Conservation (phyloP, 768 basidiomycete genomes). For the Mycena filopes region DNA sequence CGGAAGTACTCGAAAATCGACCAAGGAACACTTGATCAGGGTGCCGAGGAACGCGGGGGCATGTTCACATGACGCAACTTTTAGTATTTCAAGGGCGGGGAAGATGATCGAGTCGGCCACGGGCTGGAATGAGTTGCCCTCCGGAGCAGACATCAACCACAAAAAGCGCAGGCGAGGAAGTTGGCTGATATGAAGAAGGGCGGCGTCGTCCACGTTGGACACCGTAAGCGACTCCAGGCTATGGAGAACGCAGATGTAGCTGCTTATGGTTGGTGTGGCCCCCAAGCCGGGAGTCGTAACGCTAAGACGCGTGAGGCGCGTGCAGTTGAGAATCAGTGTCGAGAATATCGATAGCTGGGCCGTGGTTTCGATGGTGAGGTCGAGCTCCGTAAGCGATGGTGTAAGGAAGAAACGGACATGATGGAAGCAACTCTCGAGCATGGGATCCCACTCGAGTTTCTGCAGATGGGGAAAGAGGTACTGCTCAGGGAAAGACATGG, state of each 20-base stretch:
- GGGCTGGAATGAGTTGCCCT: neutral
- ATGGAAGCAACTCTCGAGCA: neutral
- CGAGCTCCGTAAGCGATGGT: neutral
- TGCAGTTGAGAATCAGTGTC: neutral
- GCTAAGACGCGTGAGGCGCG: neutral
- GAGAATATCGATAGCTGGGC: conserved; percentile 6
- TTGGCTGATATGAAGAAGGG: neutral
- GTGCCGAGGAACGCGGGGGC: neutral
- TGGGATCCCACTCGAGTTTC: neutral
- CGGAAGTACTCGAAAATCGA: neutral
- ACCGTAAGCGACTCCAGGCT: neutral
- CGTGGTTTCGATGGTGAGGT: too few species aligned
- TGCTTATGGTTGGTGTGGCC: neutral
- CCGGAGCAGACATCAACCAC: too few species aligned
- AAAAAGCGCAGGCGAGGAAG: neutral
- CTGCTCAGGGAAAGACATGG: neutral
- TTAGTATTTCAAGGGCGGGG: conserved; percentile 2
- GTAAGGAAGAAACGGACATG: conserved; percentile 5
- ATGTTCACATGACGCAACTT: neutral
- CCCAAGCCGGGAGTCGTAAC: neutral
- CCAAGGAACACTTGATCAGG: neutral
- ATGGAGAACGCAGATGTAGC: neutral
- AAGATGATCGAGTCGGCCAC: neutral
- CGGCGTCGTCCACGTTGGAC: neutral
- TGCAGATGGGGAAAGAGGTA: conserved; percentile 11